Evolutionary conservation across 2,329 filamentous ascomycete genomes (phyloP).

Genomic region (Exophiala viscosa): DNA sequence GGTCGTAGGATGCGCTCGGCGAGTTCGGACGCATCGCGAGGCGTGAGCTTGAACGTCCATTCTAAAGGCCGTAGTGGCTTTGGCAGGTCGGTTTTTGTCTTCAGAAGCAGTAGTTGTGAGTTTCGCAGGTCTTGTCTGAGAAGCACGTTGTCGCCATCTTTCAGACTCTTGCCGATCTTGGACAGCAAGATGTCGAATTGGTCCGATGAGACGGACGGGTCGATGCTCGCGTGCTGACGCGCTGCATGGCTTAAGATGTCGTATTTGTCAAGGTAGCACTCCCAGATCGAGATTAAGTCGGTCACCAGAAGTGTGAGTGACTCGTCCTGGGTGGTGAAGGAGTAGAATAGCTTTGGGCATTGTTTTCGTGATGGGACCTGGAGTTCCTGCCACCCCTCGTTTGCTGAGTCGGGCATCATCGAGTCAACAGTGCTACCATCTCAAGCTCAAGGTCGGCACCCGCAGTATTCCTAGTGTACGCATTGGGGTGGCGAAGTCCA

Average conservation of each 20-base stretch:
- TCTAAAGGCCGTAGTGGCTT: conserved; percentile 50
- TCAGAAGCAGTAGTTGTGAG: conserved; percentile 42
- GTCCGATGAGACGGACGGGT: conserved; percentile 55
- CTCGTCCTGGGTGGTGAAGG: conserved; percentile 31
- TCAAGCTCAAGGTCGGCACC: too few species aligned
- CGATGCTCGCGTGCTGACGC: conserved; percentile 53
- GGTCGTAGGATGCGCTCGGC: conserved; percentile 52
- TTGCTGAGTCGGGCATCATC: conserved; percentile 30
- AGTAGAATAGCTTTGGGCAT: conserved; percentile 39
- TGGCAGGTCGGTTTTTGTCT: conserved; percentile 50
- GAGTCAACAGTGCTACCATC: background rate
- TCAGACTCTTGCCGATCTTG: conserved; percentile 52
- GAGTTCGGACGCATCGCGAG: conserved; percentile 39
- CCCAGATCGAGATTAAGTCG: conserved; percentile 58
- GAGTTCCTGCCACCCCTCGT: conserved; percentile 36
- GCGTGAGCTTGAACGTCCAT: conserved; percentile 51
- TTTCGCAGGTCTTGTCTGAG: conserved; percentile 27
- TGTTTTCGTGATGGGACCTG: conserved; percentile 27
- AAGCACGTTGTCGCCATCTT: conserved; percentile 28
- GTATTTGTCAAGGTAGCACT: conserved; percentile 45
- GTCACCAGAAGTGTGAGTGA: conserved; percentile 55
- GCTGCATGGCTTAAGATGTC: conserved; percentile 50
- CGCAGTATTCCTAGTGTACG: too few species aligned
- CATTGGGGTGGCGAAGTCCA: too few species aligned
- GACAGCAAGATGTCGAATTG: conserved; percentile 55